These are phyloP conservation scores for Coprinopsis sp. DNA, from an alignment of 768 basidiomycete genomes.

Conservation along the genomic window DNA sequence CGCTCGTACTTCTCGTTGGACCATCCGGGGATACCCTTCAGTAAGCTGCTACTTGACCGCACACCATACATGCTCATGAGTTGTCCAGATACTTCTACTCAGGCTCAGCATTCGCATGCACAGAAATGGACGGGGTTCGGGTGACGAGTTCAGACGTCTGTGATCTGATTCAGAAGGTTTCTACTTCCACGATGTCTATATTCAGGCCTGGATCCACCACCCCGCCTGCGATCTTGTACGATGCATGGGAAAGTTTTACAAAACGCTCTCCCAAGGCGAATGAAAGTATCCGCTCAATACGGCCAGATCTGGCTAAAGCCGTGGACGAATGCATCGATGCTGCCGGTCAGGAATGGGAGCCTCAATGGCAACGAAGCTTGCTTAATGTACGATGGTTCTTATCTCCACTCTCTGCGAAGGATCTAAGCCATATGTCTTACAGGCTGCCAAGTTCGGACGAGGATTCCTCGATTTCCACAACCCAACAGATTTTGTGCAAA, in stretches of 20 bases:
- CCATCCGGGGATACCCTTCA: conserved; percentile 84
- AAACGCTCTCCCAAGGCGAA: conserved; percentile 87
- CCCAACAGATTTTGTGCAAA: conserved; percentile 85
- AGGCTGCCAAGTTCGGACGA: conserved; percentile 97
- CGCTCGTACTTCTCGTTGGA: conserved; percentile 78
- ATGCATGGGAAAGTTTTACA: conserved; percentile 87
- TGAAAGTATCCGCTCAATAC: conserved; percentile 85
- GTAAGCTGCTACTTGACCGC: conserved; percentile 39
- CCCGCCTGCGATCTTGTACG: conserved; percentile 86
- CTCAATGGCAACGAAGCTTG: conserved; percentile 82
- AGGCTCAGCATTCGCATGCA: conserved; percentile 71
- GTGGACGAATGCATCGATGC: conserved; percentile 93
- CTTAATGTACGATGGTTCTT: conserved; percentile 55
- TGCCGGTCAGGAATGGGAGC: conserved; percentile 89
- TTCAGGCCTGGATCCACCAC: conserved; percentile 92
- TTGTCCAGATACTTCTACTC: conserved; percentile 68
- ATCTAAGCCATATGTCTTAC: neutral
- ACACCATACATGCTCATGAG: neutral
- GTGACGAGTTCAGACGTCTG: conserved; percentile 73
- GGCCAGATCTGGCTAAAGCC: conserved; percentile 78
- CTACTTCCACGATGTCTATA: conserved; percentile 72
- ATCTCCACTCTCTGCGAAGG: neutral
- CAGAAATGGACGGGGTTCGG: conserved; percentile 89
- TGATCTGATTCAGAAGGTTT: conserved; percentile 93
- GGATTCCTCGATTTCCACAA: conserved; percentile 92